phyloP scores from a whole-genome alignment of 2,329 filamentous ascomycete species.

The Torrubiella hemipterigena region DNA sequence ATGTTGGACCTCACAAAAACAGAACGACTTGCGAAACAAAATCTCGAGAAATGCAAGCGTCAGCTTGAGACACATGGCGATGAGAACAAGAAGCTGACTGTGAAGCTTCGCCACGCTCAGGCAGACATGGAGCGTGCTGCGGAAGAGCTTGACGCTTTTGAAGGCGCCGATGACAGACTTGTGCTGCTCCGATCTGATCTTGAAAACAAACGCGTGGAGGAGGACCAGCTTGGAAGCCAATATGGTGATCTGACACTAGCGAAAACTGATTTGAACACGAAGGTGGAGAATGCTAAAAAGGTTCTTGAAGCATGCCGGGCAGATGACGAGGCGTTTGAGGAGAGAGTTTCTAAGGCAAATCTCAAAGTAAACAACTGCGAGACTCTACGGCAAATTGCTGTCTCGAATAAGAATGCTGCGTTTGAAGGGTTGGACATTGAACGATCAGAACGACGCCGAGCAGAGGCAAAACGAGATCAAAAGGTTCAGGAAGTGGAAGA shows the following conservation, averaged over 20 bases:
- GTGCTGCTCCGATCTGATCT: conserved; percentile 47
- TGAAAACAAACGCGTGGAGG: conserved; percentile 35
- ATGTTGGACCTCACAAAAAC: conserved; percentile 38
- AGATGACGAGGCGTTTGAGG: conserved; percentile 27
- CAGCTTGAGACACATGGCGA: conserved; percentile 30
- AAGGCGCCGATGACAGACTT: conserved; percentile 57
- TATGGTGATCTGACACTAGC: conserved; percentile 39
- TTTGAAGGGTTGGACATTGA: conserved; percentile 37
- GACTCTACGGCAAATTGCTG: conserved; percentile 36
- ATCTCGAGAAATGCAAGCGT: conserved; percentile 34
- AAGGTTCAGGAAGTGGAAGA: conserved; percentile 36
- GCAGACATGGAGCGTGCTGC: conserved; percentile 38
- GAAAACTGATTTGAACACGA: conserved; percentile 34
- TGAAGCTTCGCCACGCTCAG: conserved; percentile 46
- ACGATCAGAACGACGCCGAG: conserved; percentile 29
- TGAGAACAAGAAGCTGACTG: conserved; percentile 28
- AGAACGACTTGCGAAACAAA: conserved; percentile 32
- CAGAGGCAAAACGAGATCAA: conserved; percentile 34
- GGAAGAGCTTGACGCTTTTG: conserved; percentile 52
- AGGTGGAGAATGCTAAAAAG: conserved; percentile 27
- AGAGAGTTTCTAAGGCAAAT: conserved; percentile 41
- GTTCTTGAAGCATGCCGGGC: conserved; percentile 18
- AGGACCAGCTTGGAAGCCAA: conserved; percentile 38
- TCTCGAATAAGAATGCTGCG: conserved; percentile 51
- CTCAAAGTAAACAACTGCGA: conserved; percentile 36